These are phyloP conservation scores for Claviceps pazoutovae DNA, from an alignment of 2,329 filamentous ascomycete genomes.

Conservation along the genomic window DNA sequence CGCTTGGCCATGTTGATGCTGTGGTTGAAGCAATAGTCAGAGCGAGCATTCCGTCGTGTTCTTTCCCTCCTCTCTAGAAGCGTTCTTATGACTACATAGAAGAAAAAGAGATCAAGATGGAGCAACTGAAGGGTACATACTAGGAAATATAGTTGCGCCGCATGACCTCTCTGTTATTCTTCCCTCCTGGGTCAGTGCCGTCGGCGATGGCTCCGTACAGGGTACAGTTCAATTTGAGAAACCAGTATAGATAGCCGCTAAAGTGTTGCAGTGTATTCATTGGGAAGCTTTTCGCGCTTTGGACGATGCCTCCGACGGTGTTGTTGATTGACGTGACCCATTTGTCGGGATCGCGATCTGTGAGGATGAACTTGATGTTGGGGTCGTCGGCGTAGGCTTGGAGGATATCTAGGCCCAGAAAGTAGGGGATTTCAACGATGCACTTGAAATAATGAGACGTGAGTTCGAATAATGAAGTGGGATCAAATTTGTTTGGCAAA, in stretches of 20 bases:
- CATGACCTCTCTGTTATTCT: not conserved
- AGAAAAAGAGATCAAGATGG: too few relatives aligned
- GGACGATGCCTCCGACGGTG: constrained; percentile 9
- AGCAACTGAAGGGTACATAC: not conserved
- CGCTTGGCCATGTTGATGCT: constrained; percentile 13
- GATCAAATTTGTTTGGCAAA: too few relatives aligned
- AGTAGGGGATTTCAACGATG: constrained; percentile 8
- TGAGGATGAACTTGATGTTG: constrained; percentile 22
- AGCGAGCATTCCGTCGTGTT: too few relatives aligned
- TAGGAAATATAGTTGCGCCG: constrained; percentile 1
- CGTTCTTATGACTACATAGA: too few relatives aligned
- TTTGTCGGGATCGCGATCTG: constrained; percentile 20
- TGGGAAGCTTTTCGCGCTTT: constrained; percentile 9
- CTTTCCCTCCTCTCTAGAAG: too few relatives aligned
- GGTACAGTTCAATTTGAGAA: constrained; percentile 2
- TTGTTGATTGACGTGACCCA: constrained; percentile 16
- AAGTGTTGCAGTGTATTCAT: constrained; percentile 14
- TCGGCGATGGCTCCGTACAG: not conserved
- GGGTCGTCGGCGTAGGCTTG: constrained; percentile 18
- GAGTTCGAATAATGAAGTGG: too few relatives aligned
- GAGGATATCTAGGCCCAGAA: constrained; percentile 16
- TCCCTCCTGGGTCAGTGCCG: not conserved
- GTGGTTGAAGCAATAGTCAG: constrained; percentile 2
- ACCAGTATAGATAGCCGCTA: constrained; percentile 8
- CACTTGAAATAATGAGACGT: constrained; percentile 1